These are phyloP conservation scores for Tetracladium maxilliforme DNA, from an alignment of 2,329 filamentous ascomycete genomes.

Conservation along the genomic window DNA sequence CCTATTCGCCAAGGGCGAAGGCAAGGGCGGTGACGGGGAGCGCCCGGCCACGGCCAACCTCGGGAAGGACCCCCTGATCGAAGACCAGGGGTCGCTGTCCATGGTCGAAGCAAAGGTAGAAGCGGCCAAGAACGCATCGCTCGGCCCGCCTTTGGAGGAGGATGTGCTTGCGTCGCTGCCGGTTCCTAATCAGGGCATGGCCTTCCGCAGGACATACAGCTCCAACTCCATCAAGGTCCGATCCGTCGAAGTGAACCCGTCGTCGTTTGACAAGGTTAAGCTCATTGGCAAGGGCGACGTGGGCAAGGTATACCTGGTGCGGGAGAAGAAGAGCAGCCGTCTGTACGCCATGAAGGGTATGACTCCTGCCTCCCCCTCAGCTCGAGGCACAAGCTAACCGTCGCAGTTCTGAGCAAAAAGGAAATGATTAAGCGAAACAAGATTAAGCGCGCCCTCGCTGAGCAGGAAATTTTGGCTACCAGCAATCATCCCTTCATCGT, in stretches of 20 bases:
- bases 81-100: conserved; percentile 37
- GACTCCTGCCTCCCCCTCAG: conserved; percentile 10
- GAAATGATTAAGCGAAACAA: conserved; percentile 99
- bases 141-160: conserved; percentile 20
- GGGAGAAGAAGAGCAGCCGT: conserved; percentile 92
- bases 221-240: conserved; percentile 98
- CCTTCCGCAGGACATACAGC: conserved; percentile 91
- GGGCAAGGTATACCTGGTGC: conserved; percentile 92
- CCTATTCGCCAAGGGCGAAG: conserved; percentile 52
- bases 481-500: conserved; percentile 99
- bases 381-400: conserved; percentile 18
- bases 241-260: conserved; percentile 87
- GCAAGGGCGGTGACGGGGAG: conserved; percentile 41
- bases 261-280: conserved; percentile 99
- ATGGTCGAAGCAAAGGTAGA: conserved; percentile 25
- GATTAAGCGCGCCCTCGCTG: conserved; percentile 93
- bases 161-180: conserved; percentile 48
- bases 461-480: conserved; percentile 94
- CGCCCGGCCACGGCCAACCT: conserved; percentile 76
- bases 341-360: conserved; percentile 98
- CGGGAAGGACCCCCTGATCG: conserved; percentile 62
- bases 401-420: conserved; percentile 87
- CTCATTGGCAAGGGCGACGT: conserved; percentile 98
- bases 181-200: conserved; percentile 50
- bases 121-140: conserved; percentile 17